A percentile compares a stretch with the other conserved stretches of the same genome.
These are phyloP conservation scores for Fusarium sublunatum DNA, from an alignment of 2,329 filamentous ascomycete species.

Conservation along the genomic window DNA sequence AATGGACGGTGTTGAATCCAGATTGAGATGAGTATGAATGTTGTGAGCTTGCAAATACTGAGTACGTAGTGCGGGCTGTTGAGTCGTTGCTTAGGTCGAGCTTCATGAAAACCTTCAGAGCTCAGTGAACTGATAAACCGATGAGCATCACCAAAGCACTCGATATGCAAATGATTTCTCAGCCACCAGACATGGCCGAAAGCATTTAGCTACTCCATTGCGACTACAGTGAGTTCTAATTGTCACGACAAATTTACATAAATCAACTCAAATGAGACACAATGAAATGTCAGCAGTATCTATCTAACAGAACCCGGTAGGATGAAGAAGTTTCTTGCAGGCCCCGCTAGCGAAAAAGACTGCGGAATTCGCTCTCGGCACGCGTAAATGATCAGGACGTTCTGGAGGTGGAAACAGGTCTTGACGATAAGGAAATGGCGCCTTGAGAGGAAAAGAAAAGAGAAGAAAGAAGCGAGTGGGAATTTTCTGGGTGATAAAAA, in stretches of 20 bases:
- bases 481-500: slow-evolving; percentile 28
- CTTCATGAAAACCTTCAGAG: not conserved
- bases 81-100: not conserved
- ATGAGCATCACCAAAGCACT: not conserved
- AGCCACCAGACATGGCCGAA: not conserved
- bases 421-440: slow-evolving; percentile 97
- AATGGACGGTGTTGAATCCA: not conserved
- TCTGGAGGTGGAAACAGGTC: slow-evolving; percentile 73
- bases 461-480: slow-evolving; percentile 37
- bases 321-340: slow-evolving; percentile 65
- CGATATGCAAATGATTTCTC: not conserved
- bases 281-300: slow-evolving; percentile 79
- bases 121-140: not conserved
- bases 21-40: not conserved
- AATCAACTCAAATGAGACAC: not conserved
- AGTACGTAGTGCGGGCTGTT: not conserved
- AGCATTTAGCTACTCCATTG: not conserved
- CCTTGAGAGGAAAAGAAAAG: slow-evolving; percentile 63
- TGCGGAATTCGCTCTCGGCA: slow-evolving; percentile 84
- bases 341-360: slow-evolving; percentile 99
- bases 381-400: slow-evolving; percentile 89
- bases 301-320: slow-evolving; percentile 96
- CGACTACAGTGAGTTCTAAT: not conserved
- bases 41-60: not conserved
- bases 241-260: not conserved